Base-by-base conservation (phyloP, 1,284 basidiomycete species). In the Cryptococcus floricola region DNA sequence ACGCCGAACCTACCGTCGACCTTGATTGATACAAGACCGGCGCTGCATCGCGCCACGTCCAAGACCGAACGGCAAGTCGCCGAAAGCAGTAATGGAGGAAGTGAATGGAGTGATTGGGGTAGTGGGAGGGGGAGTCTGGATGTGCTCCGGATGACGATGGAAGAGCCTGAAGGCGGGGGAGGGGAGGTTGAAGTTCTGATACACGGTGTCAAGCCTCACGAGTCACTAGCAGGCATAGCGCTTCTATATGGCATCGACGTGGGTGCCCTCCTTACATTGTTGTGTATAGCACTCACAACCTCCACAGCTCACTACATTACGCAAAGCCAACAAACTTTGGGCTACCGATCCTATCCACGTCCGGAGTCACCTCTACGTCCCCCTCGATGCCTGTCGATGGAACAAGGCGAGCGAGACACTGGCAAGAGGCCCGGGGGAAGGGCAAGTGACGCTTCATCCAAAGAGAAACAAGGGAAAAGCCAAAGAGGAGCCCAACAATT, bases 251-350 rank as follows among this genome's bases (percentile, higher is more conserved):
- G 89, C 4, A 87, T 93, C 53, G 83, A 86, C 9, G 79, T 94
- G 45, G 61, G 78, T 4, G 27, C 12, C 28, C n/a, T 34, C 49
- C 42, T 18, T 16, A 23, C 23, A 23, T 23, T 23, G 23, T 42
- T 13, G 41, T 48, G 31, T 14, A n/a, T 41, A 39, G n/a, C 34
- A 34, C 27, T 48, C 12, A 48, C 38, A 12, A n/a, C 44, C 9
- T 39, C 42, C 8, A 38, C 51, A 81, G 79, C 66, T 80, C 48
- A 81, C 88, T 13, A 85, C 87, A n/a, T 80, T 97, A 13, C 85
- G 91, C 47, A 83, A 85, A 63, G 85, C 85, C 42, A 97, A 97
- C 75, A 89, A 92, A 61, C 80, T 97, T 5, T 96, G 92, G 92
- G 76, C 89, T 1, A 87, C 88, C 14, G 93, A 96, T 71, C 82